A percentile compares a stretch with the other conserved stretches of the same genome.
Conservation (phyloP, 139 green algal genomes). For the Tetratostichococcus sp. region DNA sequence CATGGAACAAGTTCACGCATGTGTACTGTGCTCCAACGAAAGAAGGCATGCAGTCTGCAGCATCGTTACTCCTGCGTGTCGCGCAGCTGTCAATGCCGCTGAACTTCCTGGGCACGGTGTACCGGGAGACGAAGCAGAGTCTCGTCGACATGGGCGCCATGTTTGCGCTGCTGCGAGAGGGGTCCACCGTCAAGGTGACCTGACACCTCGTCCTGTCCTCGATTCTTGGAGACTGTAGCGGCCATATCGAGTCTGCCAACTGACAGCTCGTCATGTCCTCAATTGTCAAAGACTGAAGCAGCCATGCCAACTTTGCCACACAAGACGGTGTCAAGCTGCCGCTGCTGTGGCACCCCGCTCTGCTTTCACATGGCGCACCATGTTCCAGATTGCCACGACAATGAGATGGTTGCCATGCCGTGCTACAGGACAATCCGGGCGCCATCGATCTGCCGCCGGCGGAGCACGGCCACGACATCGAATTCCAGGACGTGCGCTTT, state of each 20-base stretch:
- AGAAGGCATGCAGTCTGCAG: background rate
- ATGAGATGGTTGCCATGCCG: background rate
- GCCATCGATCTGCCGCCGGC: constrained; percentile 14
- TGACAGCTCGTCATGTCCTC: too few relatives aligned
- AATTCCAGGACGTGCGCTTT: constrained; percentile 62
- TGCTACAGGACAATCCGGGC: constrained; percentile 8
- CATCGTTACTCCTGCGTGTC: background rate
- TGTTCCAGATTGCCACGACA: too few relatives aligned
- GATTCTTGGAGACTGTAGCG: too few relatives aligned
- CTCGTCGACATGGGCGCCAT: constrained; percentile 96
- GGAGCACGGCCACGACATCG: constrained; percentile 37
- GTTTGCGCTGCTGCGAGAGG: constrained; percentile 77
- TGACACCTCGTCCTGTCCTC: too few relatives aligned
- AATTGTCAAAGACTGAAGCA: too few relatives aligned
- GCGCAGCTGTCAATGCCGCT: constrained; percentile 90
- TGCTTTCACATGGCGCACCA: too few relatives aligned
- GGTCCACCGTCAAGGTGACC: background rate
- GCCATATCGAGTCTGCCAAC: too few relatives aligned
- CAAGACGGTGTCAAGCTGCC: too few relatives aligned
- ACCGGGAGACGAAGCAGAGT: constrained; percentile 91
- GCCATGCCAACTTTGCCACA: too few relatives aligned
- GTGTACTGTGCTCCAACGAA: too few relatives aligned
- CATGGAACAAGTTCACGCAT: too few relatives aligned
- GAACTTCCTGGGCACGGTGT: constrained; percentile 98
- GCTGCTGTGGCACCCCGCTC: too few relatives aligned